A percentile compares a stretch with the other conserved stretches of the same genome.
phyloP scores from a whole-genome alignment of 2,329 filamentous ascomycete genomes.

The Aureobasidium leucospermi region DNA sequence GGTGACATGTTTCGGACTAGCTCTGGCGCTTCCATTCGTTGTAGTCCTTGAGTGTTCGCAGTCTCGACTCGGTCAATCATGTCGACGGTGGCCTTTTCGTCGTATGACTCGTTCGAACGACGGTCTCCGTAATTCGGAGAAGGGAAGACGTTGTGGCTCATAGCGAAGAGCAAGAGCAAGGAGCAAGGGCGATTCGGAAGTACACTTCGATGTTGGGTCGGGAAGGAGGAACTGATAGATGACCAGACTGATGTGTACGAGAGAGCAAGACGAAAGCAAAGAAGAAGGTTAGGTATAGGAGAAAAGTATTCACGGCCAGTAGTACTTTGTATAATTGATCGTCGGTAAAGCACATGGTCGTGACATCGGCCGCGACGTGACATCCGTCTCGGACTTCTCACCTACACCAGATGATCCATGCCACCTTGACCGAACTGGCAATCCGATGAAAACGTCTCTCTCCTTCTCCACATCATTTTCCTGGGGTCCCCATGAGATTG shows the following conservation, averaged over 20 bases:
- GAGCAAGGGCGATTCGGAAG: background rate
- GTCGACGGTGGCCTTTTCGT: slow-evolving; percentile 6
- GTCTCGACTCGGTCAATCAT: slow-evolving; percentile 9
- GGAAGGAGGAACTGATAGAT: too few relatives aligned
- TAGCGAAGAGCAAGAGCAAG: background rate
- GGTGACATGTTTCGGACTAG: slow-evolving; percentile 14
- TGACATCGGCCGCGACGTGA: background rate
- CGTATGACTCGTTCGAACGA: background rate
- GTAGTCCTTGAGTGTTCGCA: background rate
- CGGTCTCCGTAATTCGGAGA: background rate
- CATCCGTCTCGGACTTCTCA: slow-evolving; percentile 7
- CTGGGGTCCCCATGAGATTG: slow-evolving; percentile 6
- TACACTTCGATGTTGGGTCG: background rate
- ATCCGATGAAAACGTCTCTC: background rate
- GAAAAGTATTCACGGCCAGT: background rate
- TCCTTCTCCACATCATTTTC: background rate
- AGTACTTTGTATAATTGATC: slow-evolving; percentile 1
- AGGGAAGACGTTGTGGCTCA: background rate
- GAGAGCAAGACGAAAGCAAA: background rate
- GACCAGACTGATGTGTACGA: background rate
- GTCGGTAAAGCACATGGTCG: background rate
- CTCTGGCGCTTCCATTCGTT: slow-evolving; percentile 3
- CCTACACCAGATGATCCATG: background rate
- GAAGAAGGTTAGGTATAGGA: background rate
- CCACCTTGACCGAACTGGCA: background rate